phyloP scores from a whole-genome alignment of 768 basidiomycete species.

The Tulasnella sp. region DNA sequence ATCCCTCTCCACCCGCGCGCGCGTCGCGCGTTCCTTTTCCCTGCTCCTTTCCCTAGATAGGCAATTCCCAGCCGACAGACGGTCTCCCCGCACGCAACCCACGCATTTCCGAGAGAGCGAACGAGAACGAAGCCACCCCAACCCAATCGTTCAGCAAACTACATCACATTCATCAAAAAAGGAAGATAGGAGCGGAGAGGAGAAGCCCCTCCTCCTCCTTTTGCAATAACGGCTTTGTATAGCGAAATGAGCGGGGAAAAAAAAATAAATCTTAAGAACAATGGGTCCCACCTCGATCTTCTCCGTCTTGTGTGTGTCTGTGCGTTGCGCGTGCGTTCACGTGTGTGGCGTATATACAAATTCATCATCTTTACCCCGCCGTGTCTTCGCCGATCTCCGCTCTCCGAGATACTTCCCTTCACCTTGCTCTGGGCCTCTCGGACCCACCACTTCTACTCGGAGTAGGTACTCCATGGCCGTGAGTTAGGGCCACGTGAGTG shows the following conservation, averaged over 20 bases:
- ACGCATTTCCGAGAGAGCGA: too few relatives aligned
- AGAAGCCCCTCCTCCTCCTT: not conserved
- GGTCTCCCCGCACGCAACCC: not conserved
- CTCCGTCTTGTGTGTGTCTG: too few relatives aligned
- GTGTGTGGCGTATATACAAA: not conserved
- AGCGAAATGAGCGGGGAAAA: not conserved
- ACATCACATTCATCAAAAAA: not conserved
- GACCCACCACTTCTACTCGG: not conserved
- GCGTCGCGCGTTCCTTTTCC: not conserved
- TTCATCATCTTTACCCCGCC: not conserved
- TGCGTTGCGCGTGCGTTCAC: too few relatives aligned
- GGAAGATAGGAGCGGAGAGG: not conserved
- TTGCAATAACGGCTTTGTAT: not conserved
- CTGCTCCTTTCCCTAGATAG: conserved; percentile 11
- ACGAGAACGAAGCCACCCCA: not conserved
- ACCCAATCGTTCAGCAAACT: not conserved
- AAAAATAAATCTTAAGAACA: not conserved
- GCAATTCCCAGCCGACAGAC: not conserved
- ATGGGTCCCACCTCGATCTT: not conserved
- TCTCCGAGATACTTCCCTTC: not conserved
- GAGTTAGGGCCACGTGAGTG: not conserved
- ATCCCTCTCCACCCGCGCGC: not conserved
- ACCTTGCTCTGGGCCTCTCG: not conserved
- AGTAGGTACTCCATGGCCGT: not conserved
- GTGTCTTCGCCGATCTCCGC: not conserved